Evolutionary conservation across 164 flowering plant species (phyloP).

Genomic region (Pachysandra terminalis): DNA sequence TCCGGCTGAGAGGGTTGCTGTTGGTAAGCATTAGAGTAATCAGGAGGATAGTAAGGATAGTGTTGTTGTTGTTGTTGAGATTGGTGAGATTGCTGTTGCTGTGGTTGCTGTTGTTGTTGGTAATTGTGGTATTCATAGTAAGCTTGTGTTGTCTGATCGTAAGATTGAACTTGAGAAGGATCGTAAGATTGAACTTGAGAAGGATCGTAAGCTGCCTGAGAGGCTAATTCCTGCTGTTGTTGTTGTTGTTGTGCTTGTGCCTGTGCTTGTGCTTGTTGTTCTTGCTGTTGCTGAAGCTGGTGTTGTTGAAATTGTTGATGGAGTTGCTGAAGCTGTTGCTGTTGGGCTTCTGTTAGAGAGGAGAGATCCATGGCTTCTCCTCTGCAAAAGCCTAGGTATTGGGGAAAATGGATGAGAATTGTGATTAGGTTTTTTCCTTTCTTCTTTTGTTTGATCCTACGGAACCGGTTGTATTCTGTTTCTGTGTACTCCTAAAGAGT

Average conservation of each 20-base stretch:
- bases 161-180: constrained; percentile 24
- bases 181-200: constrained; percentile 26
- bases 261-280: constrained; percentile 15
- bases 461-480: too few species aligned
- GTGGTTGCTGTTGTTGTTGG: constrained; percentile 4
- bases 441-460: too few species aligned
- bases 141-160: constrained; percentile 19
- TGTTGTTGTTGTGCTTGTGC: constrained; percentile 25
- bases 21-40: constrained; percentile 16
- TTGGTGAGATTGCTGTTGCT: constrained; percentile 16
- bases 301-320: constrained; percentile 27
- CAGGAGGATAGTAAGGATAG: constrained; percentile 28
- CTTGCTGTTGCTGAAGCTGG: constrained; percentile 17
- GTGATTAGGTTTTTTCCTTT: too few species aligned
- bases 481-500: too few species aligned
- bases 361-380: constrained; percentile 28
- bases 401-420: too few species aligned
- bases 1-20: constrained; percentile 14
- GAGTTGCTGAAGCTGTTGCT: constrained; percentile 23
- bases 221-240: constrained; percentile 14
- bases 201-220: constrained; percentile 25
- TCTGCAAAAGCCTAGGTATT: too few species aligned
- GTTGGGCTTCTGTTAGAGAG: constrained; percentile 25
- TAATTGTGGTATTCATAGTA: constrained; percentile 19
- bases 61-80: constrained; percentile 23